These are phyloP conservation scores for Chlorella sp. DNA, from an alignment of 139 green algal species.

Conservation along the genomic window DNA sequence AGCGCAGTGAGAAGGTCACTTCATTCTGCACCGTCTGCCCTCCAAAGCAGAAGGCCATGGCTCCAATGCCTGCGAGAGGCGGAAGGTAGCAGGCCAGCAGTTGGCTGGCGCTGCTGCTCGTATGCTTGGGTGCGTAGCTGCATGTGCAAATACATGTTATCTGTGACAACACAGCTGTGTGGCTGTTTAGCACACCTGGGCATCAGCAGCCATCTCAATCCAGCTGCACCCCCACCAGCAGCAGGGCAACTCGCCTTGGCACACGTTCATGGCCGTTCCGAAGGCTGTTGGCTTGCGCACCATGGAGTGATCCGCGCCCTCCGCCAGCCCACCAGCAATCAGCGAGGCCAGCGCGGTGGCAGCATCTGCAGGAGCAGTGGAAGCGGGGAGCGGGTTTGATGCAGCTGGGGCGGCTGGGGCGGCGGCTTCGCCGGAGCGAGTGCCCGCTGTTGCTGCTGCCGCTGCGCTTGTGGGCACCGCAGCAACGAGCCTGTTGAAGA, in stretches of 20 bases:
- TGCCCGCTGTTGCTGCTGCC: too few species aligned
- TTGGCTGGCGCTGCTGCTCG: too few species aligned
- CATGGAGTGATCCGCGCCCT: not conserved
- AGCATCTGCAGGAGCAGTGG: not conserved
- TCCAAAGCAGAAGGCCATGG: not conserved
- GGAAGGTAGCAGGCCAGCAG: too few species aligned
- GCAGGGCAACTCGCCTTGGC: not conserved
- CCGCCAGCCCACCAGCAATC: not conserved
- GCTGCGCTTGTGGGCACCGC: too few species aligned
- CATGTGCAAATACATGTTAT: too few species aligned
- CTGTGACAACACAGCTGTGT: too few species aligned
- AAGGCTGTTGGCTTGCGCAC: not conserved
- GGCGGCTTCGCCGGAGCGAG: too few species aligned
- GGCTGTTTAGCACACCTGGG: not conserved
- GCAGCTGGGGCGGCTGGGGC: too few species aligned
- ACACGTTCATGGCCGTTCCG: not conserved
- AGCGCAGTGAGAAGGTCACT: not conserved
- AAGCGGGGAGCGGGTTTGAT: too few species aligned
- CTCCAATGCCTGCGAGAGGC: not conserved
- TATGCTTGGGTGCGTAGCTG: not conserved
- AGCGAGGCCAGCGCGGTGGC: not conserved
- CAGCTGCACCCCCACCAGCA: not conserved
- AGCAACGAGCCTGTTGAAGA: too few species aligned
- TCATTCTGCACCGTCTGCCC: conserved; percentile 17
- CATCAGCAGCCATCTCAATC: not conserved